Evolutionary conservation across 1,139 yeast species (phyloP).

Genomic region (Pichia sp.): DNA sequence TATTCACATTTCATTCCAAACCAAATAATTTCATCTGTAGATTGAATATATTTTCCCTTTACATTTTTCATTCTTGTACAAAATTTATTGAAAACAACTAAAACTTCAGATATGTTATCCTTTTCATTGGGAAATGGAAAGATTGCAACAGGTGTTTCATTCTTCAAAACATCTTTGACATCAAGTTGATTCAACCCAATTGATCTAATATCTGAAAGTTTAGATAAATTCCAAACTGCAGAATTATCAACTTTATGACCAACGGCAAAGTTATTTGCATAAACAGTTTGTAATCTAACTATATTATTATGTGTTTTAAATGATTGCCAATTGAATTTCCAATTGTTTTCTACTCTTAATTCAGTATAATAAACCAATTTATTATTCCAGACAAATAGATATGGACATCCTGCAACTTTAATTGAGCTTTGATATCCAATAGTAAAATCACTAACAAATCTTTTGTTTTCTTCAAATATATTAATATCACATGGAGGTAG

Average conservation of each 20-base stretch:
- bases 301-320: slow-evolving; percentile 26
- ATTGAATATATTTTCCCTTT: slow-evolving; percentile 19
- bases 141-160: slow-evolving; percentile 25
- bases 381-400: slow-evolving; percentile 26
- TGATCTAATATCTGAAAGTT: slow-evolving; percentile 25
- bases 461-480: slow-evolving; percentile 16
- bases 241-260: slow-evolving; percentile 23
- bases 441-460: slow-evolving; percentile 22
- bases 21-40: slow-evolving; percentile 24
- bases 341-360: slow-evolving; percentile 16
- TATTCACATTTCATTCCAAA: slow-evolving; percentile 23
- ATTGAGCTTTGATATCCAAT: slow-evolving; percentile 25
- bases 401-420: slow-evolving; percentile 17
- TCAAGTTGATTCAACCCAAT: slow-evolving; percentile 22
- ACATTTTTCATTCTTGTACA: slow-evolving; percentile 25
- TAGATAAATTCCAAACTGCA: slow-evolving; percentile 27
- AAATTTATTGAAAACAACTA: slow-evolving; percentile 25
- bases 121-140: slow-evolving; percentile 20
- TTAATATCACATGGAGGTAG: slow-evolving; percentile 19
- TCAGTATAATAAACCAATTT: slow-evolving; percentile 22
- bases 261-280: slow-evolving; percentile 27
- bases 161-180: slow-evolving; percentile 22
- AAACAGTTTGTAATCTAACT: slow-evolving; percentile 20
- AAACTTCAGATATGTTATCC: slow-evolving; percentile 19
- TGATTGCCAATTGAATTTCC: slow-evolving; percentile 22